Conservation (phyloP, 2,329 filamentous ascomycete genomes). For the Botrytis fabae region DNA sequence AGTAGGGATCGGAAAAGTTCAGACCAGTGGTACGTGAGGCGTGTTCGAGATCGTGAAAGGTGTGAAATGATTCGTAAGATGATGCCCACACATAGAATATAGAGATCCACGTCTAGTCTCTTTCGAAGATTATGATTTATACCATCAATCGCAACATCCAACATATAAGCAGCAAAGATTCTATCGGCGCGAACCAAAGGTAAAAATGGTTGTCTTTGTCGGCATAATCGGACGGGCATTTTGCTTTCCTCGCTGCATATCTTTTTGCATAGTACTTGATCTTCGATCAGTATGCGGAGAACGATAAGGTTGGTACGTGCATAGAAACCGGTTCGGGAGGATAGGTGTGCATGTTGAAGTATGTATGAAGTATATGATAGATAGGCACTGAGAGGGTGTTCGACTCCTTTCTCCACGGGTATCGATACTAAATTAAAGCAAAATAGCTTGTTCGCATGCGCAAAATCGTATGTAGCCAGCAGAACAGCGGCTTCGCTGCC, state of each 20-base stretch:
- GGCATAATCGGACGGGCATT: conserved; percentile 75
- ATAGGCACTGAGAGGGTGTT: conserved; percentile 77
- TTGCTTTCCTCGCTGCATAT: conserved; percentile 80
- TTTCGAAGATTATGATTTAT: conserved; percentile 92
- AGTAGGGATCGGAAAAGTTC: conserved; percentile 90
- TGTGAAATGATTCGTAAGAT: conserved; percentile 81
- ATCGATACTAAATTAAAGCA: conserved; percentile 77
- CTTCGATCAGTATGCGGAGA: conserved; percentile 83
- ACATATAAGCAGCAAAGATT: conserved; percentile 69
- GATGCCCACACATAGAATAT: conserved; percentile 78
- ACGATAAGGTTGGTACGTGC: conserved; percentile 83
- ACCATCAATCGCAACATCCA: conserved; percentile 87
- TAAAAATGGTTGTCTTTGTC: conserved; percentile 83
- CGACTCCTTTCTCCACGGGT: conserved; percentile 61
- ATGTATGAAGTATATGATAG: conserved; percentile 90
- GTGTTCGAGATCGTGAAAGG: conserved; percentile 77
- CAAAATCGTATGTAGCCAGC: conserved; percentile 88
- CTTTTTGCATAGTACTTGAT: conserved; percentile 76
- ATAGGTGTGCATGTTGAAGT: conserved; percentile 88
- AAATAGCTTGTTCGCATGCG: conserved; percentile 92
- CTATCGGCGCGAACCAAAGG: conserved; percentile 73
- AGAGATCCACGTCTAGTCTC: conserved; percentile 80
- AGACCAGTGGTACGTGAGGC: conserved; percentile 89
- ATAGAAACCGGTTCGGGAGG: conserved; percentile 74
- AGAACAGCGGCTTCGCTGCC: conserved; percentile 76